A percentile compares a stretch with the other conserved stretches of the same genome.
Conservation (phyloP, 2,329 filamentous ascomycete species). For the Colletotrichum truncatum region DNA sequence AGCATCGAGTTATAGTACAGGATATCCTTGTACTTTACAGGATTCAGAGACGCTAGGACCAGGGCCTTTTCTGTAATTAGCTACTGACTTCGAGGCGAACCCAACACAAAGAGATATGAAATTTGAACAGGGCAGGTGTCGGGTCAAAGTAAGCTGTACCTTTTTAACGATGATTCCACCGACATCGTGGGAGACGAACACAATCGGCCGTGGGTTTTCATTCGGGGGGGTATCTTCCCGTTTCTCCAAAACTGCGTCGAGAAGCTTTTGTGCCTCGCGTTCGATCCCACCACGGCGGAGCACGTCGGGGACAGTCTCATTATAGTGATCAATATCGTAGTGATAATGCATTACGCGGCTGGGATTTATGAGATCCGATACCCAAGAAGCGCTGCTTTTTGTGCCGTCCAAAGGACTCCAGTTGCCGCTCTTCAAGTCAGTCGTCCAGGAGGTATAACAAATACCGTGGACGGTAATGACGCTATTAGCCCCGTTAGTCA, state of each 20-base stretch:
- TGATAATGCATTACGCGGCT: background rate
- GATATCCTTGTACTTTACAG: slow-evolving; percentile 13
- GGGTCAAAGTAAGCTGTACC: background rate
- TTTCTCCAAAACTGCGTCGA: background rate
- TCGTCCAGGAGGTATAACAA: background rate
- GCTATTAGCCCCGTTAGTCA: background rate
- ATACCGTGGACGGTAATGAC: slow-evolving; percentile 8
- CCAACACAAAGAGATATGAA: too few species aligned
- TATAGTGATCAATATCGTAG: background rate
- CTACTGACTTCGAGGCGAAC: too few species aligned
- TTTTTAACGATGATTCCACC: slow-evolving; percentile 18
- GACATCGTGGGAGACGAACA: slow-evolving; percentile 17
- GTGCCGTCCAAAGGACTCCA: background rate
- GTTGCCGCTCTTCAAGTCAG: background rate
- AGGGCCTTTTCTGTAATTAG: slow-evolving; percentile 9
- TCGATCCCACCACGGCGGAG: background rate
- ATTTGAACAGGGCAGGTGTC: too few species aligned
- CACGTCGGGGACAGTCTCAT: background rate
- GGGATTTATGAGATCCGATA: background rate
- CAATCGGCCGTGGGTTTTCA: background rate
- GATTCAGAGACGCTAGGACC: background rate
- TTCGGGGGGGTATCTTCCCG: background rate
- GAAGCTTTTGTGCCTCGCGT: background rate
- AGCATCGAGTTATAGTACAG: background rate
- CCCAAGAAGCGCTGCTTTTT: background rate